Evolutionary conservation across 306 rosid genomes (phyloP).

Genomic region (Quercus gilva): DNA sequence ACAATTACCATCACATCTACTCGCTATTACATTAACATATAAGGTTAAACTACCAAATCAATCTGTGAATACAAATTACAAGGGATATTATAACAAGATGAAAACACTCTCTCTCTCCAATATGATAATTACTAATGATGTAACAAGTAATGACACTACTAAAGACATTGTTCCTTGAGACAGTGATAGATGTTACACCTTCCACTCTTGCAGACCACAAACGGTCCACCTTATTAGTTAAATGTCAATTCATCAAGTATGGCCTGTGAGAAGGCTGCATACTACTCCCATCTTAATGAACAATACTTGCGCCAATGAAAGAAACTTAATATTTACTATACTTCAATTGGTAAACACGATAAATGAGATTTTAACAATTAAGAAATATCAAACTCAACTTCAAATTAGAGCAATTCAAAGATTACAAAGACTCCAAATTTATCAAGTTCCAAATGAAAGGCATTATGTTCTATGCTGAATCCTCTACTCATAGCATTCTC

Average conservation of each 20-base stretch:
- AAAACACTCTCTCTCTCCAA: background rate
- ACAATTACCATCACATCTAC: background rate
- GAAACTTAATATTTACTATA: too few species aligned
- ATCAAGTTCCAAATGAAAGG: background rate
- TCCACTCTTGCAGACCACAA: too few species aligned
- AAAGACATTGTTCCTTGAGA: too few species aligned
- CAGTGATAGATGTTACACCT: too few species aligned
- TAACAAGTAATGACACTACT: background rate
- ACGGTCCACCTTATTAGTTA: too few species aligned
- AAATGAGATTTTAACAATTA: background rate
- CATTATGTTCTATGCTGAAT: background rate
- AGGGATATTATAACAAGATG: background rate
- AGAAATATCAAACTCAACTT: background rate
- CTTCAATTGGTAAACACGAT: too few species aligned
- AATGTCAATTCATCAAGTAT: too few species aligned
- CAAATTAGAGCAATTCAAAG: background rate
- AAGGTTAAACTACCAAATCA: background rate
- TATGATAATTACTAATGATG: background rate
- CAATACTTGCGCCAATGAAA: too few species aligned
- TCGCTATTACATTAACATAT: background rate
- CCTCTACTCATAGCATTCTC: too few species aligned
- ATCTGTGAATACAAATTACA: background rate
- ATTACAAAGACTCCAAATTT: background rate
- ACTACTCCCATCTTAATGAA: too few species aligned
- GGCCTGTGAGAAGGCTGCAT: too few species aligned